Evolutionary conservation across 495 filamentous ascomycete species (phyloP).

Genomic region (Hypoxylon crocopeplum): DNA sequence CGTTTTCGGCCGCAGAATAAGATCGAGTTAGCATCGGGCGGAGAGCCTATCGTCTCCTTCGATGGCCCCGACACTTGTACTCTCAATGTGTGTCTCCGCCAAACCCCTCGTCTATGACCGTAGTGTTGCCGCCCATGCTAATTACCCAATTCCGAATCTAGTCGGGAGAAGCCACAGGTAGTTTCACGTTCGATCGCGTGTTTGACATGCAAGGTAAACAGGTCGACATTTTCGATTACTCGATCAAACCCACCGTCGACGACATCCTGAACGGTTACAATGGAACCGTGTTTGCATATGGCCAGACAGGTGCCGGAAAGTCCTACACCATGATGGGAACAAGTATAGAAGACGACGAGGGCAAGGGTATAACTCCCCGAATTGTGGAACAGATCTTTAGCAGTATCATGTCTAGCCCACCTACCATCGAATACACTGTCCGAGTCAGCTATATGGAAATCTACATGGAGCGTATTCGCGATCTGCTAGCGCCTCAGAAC

Average conservation of each 20-base stretch:
- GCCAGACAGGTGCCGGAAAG: slow-evolving; percentile 97
- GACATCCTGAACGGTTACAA: slow-evolving; percentile 99
- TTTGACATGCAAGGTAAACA: slow-evolving; percentile 92
- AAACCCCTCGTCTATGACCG: not conserved
- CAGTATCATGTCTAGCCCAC: slow-evolving; percentile 87
- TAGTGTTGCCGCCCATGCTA: slow-evolving; percentile 3
- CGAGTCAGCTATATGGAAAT: slow-evolving; percentile 99
- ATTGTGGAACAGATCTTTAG: slow-evolving; percentile 98
- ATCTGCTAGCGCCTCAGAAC: slow-evolving; percentile 88
- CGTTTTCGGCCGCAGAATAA: slow-evolving; percentile 97
- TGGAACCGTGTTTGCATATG: slow-evolving; percentile 98
- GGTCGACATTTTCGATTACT: slow-evolving; percentile 94
- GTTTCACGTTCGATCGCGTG: slow-evolving; percentile 97
- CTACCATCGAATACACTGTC: slow-evolving; percentile 97
- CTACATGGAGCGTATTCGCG: slow-evolving; percentile 98
- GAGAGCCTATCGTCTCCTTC: slow-evolving; percentile 89
- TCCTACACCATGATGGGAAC: slow-evolving; percentile 99
- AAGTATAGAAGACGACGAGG: slow-evolving; percentile 89
- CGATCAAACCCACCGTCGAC: slow-evolving; percentile 93
- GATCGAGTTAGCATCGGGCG: slow-evolving; percentile 85
- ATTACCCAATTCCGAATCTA: slow-evolving; percentile 44
- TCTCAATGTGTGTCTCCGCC: slow-evolving; percentile 71
- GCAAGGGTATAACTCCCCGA: slow-evolving; percentile 92
- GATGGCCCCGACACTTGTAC: slow-evolving; percentile 87
- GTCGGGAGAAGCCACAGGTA: slow-evolving; percentile 81